phyloP scores from a whole-genome alignment of 2,329 filamentous ascomycete species.

The Paecilomyces formosus region DNA sequence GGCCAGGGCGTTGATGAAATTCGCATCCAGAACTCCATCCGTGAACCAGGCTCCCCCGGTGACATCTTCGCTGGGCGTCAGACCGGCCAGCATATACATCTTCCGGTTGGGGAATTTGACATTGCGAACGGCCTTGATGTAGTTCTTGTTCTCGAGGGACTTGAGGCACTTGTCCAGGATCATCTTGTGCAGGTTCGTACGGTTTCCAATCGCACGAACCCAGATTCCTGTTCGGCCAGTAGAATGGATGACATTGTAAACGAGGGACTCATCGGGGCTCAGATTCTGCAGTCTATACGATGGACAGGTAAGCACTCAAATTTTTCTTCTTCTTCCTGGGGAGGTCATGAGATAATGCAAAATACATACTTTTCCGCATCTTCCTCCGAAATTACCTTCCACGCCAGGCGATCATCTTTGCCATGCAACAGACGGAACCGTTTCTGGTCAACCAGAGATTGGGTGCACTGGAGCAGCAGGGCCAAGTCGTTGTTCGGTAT shows the following conservation, averaged over 20 bases:
- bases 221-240: constrained; percentile 81
- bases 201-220: constrained; percentile 74
- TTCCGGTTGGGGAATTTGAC: constrained; percentile 87
- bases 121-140: constrained; percentile 84
- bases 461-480: constrained; percentile 37
- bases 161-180: constrained; percentile 76
- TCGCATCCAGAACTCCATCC: constrained; percentile 80
- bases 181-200: constrained; percentile 75
- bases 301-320: background rate
- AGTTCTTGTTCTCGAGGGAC: constrained; percentile 69
- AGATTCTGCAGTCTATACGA: constrained; percentile 37
- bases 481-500: constrained; percentile 36
- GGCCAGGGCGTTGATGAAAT: constrained; percentile 73
- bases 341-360: background rate
- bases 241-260: constrained; percentile 85
- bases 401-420: constrained; percentile 37
- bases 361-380: constrained; percentile 41
- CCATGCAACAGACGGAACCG: constrained; percentile 39
- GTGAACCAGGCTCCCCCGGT: constrained; percentile 94
- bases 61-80: constrained; percentile 80
- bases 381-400: constrained; percentile 41
- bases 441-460: constrained; percentile 39
- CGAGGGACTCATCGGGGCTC: constrained; percentile 65
- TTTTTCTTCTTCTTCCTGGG: background rate
- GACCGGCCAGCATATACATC: constrained; percentile 86